These are phyloP conservation scores for Penicillium canariense DNA, from an alignment of 495 filamentous ascomycete genomes.

Conservation along the genomic window DNA sequence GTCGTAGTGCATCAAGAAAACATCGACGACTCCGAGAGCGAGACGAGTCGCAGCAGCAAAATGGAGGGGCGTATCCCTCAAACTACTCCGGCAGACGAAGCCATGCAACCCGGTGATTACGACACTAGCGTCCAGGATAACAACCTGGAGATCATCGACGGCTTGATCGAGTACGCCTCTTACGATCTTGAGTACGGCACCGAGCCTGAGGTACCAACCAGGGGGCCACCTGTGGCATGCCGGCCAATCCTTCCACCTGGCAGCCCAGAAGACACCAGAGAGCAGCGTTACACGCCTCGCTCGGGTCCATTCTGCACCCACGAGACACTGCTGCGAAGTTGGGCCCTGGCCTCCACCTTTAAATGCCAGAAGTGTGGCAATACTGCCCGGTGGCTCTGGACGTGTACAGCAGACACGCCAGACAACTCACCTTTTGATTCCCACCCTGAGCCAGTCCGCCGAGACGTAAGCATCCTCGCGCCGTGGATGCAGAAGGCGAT, in stretches of 20 bases:
- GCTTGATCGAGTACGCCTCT: not conserved
- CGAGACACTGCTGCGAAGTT: slow-evolving; percentile 6
- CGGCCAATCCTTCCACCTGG: not conserved
- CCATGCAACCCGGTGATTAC: not conserved
- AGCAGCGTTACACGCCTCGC: slow-evolving; percentile 3
- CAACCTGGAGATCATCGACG: not conserved
- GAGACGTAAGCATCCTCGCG: slow-evolving; percentile 23
- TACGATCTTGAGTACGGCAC: not conserved
- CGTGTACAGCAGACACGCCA: slow-evolving; percentile 57
- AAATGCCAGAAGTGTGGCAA: slow-evolving; percentile 8
- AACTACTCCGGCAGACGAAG: not conserved
- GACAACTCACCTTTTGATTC: slow-evolving; percentile 12
- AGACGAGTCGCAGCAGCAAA: not conserved
- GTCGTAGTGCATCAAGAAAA: not conserved
- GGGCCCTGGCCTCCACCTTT: not conserved
- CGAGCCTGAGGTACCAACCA: not conserved
- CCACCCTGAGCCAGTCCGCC: slow-evolving; percentile 12
- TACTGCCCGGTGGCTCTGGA: slow-evolving; percentile 63
- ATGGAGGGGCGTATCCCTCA: not conserved
- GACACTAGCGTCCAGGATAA: not conserved
- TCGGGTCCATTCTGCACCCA: slow-evolving; percentile 1
- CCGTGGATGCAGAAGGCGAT: slow-evolving; percentile 45
- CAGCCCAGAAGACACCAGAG: not conserved
- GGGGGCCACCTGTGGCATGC: not conserved
- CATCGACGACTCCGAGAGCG: not conserved